These are phyloP conservation scores for Caloboletus firmus DNA, from an alignment of 1,284 basidiomycete species.

Conservation along the genomic window DNA sequence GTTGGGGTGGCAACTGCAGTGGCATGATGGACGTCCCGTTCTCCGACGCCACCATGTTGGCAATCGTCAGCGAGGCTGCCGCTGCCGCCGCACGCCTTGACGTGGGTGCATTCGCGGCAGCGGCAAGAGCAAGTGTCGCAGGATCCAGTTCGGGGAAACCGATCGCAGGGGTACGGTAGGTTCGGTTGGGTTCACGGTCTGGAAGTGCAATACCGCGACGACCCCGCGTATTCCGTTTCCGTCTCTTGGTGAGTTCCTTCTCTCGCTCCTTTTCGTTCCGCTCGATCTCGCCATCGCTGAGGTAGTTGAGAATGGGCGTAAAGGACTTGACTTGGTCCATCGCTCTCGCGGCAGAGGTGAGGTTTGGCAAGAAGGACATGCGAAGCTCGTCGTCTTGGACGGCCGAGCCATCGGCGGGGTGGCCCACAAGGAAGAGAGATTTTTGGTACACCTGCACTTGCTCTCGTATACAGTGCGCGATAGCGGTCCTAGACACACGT, in stretches of 20 bases:
- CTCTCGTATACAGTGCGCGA: slow-evolving; percentile 94
- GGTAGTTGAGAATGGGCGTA: slow-evolving; percentile 87
- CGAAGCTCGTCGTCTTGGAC: slow-evolving; percentile 93
- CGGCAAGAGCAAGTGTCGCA: slow-evolving; percentile 61
- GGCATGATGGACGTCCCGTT: slow-evolving; percentile 65
- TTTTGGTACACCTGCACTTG: slow-evolving; percentile 92
- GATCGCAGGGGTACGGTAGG: slow-evolving; percentile 84
- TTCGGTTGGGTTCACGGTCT: slow-evolving; percentile 91
- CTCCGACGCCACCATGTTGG: slow-evolving; percentile 82
- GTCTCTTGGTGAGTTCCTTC: slow-evolving; percentile 82
- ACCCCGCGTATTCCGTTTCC: slow-evolving; percentile 87
- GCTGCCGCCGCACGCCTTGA: slow-evolving; percentile 81
- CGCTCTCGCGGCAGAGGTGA: slow-evolving; percentile 69
- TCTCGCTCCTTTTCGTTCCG: slow-evolving; percentile 91
- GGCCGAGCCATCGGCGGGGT: slow-evolving; percentile 76
- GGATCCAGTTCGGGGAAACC: slow-evolving; percentile 79
- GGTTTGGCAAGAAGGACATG: slow-evolving; percentile 81
- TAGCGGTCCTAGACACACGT: slow-evolving; percentile 72
- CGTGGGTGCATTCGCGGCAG: slow-evolving; percentile 63
- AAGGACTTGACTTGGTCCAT: slow-evolving; percentile 76
- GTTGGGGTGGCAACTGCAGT: slow-evolving; percentile 48
- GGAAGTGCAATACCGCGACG: slow-evolving; percentile 88
- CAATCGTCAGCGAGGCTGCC: slow-evolving; percentile 77
- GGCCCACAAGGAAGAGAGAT: slow-evolving; percentile 88
- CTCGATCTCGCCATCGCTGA: slow-evolving; percentile 88